Conservation (phyloP, 441 rosid species). For the Adansonia madagascariensis region DNA sequence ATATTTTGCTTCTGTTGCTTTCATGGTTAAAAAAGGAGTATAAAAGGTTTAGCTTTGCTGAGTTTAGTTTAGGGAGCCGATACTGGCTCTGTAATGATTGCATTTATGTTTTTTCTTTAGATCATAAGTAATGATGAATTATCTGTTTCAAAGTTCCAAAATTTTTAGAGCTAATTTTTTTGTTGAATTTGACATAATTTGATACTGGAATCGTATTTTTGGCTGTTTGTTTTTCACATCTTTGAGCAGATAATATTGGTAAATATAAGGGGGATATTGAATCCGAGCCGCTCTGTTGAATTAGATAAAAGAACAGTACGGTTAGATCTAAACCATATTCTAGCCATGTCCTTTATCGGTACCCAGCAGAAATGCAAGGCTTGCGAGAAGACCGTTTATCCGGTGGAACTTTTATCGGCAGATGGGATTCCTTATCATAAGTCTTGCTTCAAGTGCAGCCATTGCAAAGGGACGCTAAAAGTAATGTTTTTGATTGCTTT, state of each 20-base stretch:
- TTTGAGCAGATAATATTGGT: constrained; percentile 17
- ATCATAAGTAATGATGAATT: neutral
- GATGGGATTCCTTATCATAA: constrained; percentile 91
- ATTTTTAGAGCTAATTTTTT: neutral
- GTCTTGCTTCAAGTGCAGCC: constrained; percentile 67
- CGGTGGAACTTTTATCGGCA: constrained; percentile 87
- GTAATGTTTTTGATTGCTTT: constrained; percentile 34
- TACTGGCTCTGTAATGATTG: neutral
- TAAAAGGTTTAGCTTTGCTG: neutral
- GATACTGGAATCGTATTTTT: neutral
- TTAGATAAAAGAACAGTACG: constrained; percentile 27
- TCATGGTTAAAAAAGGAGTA: neutral
- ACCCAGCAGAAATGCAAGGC: constrained; percentile 96
- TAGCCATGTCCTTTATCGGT: constrained; percentile 85
- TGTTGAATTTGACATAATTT: constrained; percentile 4
- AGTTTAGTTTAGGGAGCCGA: neutral
- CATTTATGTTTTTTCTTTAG: neutral
- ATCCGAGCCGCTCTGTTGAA: constrained; percentile 7
- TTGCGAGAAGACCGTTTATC: constrained; percentile 95
- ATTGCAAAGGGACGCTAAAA: constrained; percentile 65
- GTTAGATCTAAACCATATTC: constrained; percentile 38
- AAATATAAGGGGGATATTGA: neutral
- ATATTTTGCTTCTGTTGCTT: neutral
- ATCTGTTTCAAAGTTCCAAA: neutral
- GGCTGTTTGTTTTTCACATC: neutral